Evolutionary conservation across 1,284 basidiomycete species (phyloP), one percentile per base, ranked within the genome.

Genomic region (Xanthoconium separans): DNA sequence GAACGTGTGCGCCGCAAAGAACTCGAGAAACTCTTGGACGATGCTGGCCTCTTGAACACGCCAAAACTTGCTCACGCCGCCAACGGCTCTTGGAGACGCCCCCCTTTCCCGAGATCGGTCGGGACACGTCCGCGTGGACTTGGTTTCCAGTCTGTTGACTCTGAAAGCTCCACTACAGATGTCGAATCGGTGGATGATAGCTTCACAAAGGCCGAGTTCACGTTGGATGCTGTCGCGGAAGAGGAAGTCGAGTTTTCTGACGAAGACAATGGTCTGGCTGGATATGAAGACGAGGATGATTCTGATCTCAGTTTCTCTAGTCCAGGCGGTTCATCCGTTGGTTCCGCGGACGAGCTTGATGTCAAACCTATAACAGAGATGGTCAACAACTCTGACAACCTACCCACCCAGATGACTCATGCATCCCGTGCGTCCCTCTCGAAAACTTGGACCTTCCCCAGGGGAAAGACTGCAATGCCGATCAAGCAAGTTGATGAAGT

Each of bases 211-310:
- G 73, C 70, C 39, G 66, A 66, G 31, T 75, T 78, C 49, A 72
- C 77, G 13, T 73, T 87, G 62, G 84, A 83, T 62, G 73, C 75
- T 15, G 82, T 87, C 16, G 65, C 63, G 15, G 83, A 84, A 61
- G 83, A 80, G 41, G 77, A 80, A 18, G 79, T 80, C 54, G 80
- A 78, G 13, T 69, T 71, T 29, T 73, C 73, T 24, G 70, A 74
- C 50, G 80, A 81, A 27, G 79, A 84, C 18, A 75, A 83, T 58
- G 83, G 75, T 29, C 71, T 89, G 24, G 79, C 76, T 41, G 75
- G 82, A 37, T 89, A 89, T 57, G 87, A 89, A 64, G 85, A 87
- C 54, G 85, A 86, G 58, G 84, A 84, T 24, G 87, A 87, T 41
- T 78, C 75, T 18, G 83, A 82, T 58, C 69, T 75, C 27, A 75